A percentile compares a stretch with the other conserved stretches of the same genome.
Evolutionary conservation across 805 yeast species (phyloP).

Genomic region (Schizosaccharomyces japonicus): DNA sequence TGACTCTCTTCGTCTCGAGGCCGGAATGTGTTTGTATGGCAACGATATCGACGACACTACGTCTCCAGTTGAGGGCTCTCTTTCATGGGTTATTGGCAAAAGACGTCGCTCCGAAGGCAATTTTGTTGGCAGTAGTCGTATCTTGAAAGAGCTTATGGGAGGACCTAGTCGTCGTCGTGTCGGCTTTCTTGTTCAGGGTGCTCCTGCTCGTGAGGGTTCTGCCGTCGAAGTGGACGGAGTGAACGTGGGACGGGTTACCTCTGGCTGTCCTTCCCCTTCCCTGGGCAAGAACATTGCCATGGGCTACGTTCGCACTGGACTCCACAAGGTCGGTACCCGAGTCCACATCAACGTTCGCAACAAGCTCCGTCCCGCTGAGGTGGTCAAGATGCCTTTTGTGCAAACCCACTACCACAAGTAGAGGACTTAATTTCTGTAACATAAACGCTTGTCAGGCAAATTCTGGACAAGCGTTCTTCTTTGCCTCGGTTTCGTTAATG

Average conservation of each 20-base stretch:
- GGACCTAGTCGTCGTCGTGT: constrained; percentile 38
- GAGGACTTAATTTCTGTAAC: not conserved
- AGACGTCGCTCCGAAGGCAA: constrained; percentile 33
- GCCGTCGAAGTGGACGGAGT: constrained; percentile 74
- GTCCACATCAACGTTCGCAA: constrained; percentile 62
- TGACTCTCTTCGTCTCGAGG: constrained; percentile 83
- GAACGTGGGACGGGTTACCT: constrained; percentile 19
- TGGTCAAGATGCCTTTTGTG: constrained; percentile 72
- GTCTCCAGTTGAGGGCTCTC: constrained; percentile 73
- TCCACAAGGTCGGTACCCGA: constrained; percentile 49
- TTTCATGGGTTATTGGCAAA: constrained; percentile 78
- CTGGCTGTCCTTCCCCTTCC: constrained; percentile 45
- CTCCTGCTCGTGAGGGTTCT: constrained; percentile 79
- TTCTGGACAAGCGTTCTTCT: too few relatives aligned
- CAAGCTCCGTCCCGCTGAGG: constrained; percentile 47
- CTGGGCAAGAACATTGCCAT: constrained; percentile 69
- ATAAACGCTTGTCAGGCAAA: too few relatives aligned
- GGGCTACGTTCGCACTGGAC: constrained; percentile 37
- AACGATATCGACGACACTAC: constrained; percentile 59
- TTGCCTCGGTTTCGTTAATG: too few relatives aligned
- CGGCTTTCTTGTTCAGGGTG: constrained; percentile 53
- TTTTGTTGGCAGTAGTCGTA: constrained; percentile 58
- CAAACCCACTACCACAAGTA: constrained; percentile 42
- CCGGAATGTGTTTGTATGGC: constrained; percentile 95
- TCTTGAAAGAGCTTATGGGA: constrained; percentile 45